These are phyloP conservation scores for Desmodesmus armatus DNA, from an alignment of 139 green algal genomes.

Conservation along the genomic window DNA sequence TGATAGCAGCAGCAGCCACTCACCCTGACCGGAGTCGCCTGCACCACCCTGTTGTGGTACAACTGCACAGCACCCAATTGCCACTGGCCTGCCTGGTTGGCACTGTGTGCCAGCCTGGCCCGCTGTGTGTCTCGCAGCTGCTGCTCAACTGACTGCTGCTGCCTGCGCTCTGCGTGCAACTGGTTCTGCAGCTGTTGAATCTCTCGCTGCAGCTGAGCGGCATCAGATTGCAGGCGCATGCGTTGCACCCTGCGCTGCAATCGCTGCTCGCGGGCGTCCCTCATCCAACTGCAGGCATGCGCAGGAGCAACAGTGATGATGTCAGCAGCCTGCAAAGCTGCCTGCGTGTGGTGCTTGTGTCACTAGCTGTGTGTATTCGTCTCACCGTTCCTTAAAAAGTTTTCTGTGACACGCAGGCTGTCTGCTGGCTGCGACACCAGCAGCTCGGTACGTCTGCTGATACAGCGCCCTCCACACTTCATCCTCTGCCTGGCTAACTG, in stretches of 20 bases:
- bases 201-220: neutral
- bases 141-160: neutral
- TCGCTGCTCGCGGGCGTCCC: slow-evolving; percentile 1
- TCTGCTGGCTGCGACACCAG: neutral
- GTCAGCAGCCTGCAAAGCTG: no score
- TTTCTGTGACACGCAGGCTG: neutral
- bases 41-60: slow-evolving; percentile 32
- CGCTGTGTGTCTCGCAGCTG: no score
- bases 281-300: neutral
- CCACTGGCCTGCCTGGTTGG: slow-evolving; percentile 20
- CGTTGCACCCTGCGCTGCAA: slow-evolving; percentile 21
- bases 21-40: slow-evolving; percentile 14
- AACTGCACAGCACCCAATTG: slow-evolving; percentile 23
- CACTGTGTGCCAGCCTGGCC: no score
- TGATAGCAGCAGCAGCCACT: no score
- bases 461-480: neutral
- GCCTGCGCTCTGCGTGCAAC: neutral
- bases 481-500: neutral
- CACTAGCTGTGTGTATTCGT: no score
- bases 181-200: slow-evolving; percentile 19
- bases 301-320: no score
- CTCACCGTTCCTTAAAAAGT: neutral
- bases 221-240: slow-evolving; percentile 4
- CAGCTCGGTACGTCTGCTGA: neutral
- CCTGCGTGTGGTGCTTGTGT: no score